Conservation (phyloP, 768 basidiomycete species). For the Mycena maculata region DNA sequence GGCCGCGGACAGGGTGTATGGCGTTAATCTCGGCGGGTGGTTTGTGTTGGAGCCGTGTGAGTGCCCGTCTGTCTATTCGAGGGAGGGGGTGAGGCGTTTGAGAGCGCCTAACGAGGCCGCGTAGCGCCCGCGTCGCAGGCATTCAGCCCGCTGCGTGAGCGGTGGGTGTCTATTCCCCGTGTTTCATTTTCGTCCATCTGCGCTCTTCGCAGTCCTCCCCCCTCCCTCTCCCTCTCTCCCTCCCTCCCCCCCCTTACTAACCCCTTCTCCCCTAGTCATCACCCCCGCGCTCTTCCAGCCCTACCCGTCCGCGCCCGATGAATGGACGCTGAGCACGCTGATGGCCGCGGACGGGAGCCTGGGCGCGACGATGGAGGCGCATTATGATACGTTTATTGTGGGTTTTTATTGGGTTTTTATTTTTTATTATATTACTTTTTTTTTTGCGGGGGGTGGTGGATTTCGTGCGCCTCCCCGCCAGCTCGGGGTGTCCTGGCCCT, state of each 20-base stretch:
- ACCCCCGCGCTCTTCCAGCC: constrained; percentile 74
- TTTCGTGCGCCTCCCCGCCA: too few species aligned
- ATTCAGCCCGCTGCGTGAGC: too few species aligned
- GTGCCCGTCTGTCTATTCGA: neutral
- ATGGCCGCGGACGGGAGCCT: constrained; percentile 72
- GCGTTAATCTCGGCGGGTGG: constrained; percentile 84
- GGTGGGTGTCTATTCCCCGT: neutral
- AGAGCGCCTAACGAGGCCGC: too few species aligned
- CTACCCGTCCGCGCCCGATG: constrained; percentile 72
- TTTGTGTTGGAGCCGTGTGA: constrained; percentile 74
- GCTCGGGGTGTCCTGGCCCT: too few species aligned
- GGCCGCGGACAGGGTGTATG: constrained; percentile 68
- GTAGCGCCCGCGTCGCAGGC: too few species aligned
- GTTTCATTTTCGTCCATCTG: neutral
- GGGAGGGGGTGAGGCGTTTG: too few species aligned
- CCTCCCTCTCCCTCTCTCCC: neutral
- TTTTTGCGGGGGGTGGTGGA: too few species aligned
- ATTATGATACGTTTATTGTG: constrained; percentile 89
- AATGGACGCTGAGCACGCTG: constrained; percentile 76
- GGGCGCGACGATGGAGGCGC: constrained; percentile 67
- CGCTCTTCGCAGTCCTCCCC: neutral
- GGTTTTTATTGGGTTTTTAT: too few species aligned
- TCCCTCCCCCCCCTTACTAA: neutral
- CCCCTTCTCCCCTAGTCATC: constrained; percentile 51
- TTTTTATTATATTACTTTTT: too few species aligned